phyloP scores from a whole-genome alignment of 108 stramenopile species.

The Pseudonitzschia multiseries region DNA sequence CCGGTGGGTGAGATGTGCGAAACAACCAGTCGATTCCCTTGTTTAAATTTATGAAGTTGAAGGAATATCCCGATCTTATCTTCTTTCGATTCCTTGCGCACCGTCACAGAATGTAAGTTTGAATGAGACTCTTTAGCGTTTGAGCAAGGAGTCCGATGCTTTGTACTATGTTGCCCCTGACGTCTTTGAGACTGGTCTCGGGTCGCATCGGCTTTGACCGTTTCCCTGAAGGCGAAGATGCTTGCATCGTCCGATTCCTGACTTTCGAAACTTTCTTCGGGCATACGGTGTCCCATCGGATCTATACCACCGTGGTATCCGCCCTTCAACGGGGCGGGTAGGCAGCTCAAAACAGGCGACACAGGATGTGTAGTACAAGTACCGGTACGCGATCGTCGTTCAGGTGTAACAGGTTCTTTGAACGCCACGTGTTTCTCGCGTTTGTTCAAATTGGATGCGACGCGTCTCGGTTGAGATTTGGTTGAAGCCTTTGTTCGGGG shows the following conservation, averaged over 20 bases:
- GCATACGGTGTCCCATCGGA: neutral
- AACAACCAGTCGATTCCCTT: constrained; percentile 25
- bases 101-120: constrained; percentile 11
- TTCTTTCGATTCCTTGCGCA: constrained; percentile 10
- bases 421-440: constrained; percentile 1
- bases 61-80: constrained; percentile 33
- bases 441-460: neutral
- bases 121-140: neutral
- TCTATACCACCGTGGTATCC: neutral
- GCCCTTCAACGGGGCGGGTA: neutral
- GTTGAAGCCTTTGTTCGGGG: neutral
- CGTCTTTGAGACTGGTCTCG: neutral
- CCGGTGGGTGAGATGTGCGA: constrained; percentile 24
- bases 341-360: neutral
- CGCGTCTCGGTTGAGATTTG: neutral
- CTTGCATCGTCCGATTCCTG: constrained; percentile 5
- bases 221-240: constrained; percentile 5
- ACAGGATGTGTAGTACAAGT: neutral
- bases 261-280: neutral
- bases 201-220: neutral
- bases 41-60: constrained; percentile 1
- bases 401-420: neutral
- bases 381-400: neutral
- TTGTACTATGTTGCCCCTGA: neutral
- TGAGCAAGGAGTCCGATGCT: neutral